Base-by-base conservation (phyloP, 768 basidiomycete genomes). In the Phanerodontia chrysosporium region DNA sequence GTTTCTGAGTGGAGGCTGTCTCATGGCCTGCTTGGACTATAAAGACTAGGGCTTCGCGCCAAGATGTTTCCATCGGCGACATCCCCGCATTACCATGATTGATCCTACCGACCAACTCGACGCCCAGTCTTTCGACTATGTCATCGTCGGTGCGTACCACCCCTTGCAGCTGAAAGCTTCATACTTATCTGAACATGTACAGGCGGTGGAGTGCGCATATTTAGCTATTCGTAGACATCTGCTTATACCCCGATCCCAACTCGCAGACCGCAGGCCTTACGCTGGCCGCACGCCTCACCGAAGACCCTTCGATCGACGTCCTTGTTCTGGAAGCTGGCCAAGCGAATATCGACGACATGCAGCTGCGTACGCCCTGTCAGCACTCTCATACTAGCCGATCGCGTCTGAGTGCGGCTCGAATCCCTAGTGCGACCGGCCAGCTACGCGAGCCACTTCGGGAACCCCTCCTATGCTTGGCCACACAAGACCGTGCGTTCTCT, bases 401-500 rank as follows among this genome's bases (percentile, higher is more conserved):
- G 1, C 4, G 21, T 6, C 7, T 27, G 2, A 21, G n/a, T n/a
- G n/a, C n/a, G 30, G 10, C 8, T 9, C 27, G 14, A 4, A 12
- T 10, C 1, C 21, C 12, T 36, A 70, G 69, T 70, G 28, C 66
- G 64, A 4, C 66, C 66, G 3, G 64, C 49, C 4, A 59, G 58
- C 0, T 68, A 53, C 51, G 66, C 52, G 32, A 61, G 39, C 18
- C 65, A 67, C 49, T 64, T 70, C n/a, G 65, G 60, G 3, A 68
- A 68, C 49, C 27, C 57, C 2, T 22, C 28, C 12, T 67, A 67
- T 35, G 13, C 60, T 2, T 70, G 64, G 64, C 22, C 42, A 10
- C 61, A 66, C 32, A 64, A 36, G 67, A 63, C 14, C 67, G 59
- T 25, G 53, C 10, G 59, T 12, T 22, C 24, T 36, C n/a, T 18